Evolutionary conservation across 106 monocot genomes (phyloP), one percentile per base, ranked within the genome.

Genomic region (Vanilla planifolia): DNA sequence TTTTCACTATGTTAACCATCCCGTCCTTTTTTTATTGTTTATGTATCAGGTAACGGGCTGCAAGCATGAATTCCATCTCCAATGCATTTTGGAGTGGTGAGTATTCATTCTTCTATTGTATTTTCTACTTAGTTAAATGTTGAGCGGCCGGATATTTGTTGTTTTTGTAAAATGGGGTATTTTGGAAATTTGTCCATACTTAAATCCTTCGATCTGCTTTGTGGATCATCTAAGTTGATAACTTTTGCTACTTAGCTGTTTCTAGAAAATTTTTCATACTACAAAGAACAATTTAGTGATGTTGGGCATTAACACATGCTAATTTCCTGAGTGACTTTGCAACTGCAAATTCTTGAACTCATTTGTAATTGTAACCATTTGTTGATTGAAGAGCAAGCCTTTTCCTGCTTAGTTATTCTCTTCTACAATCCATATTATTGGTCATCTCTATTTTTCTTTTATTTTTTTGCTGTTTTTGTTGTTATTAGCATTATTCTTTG

Each of bases 21-120:
- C n/a, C n/a, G n/a, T n/a, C n/a, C n/a, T 57, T 29, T 11, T 33
- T 2, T 8, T 20, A 19, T 35, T 57, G 14, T 57, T 36, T 2
- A 57, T 35, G 57, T 1, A 34, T 36, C 57, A 70, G 70, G 70
- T 51, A 43, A 70, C 70, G 24, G 43, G 62, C 41, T 70, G 70
- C 70, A 70, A 52, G 62, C 70, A 70, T 53, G 70, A 70, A 42
- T 70, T 70, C 53, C 70, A 70, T 47, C 70, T 70, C 2, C 70
- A 70, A 35, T 70, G 70, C 62, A 70, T 70, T 43, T 51, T 70
- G 34, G 70, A 70, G 25, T 70, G 70, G 70, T 70, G 52, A 64
- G 22, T 64, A 13, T 8, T 45, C 17, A 17, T 10, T 45, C 42
- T 8, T 61, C 27, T 61, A 42, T 34, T 8, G 17, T 1, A n/a